phyloP scores from a whole-genome alignment of 2,329 filamentous ascomycete genomes.

The Epichloe glyceriae region DNA sequence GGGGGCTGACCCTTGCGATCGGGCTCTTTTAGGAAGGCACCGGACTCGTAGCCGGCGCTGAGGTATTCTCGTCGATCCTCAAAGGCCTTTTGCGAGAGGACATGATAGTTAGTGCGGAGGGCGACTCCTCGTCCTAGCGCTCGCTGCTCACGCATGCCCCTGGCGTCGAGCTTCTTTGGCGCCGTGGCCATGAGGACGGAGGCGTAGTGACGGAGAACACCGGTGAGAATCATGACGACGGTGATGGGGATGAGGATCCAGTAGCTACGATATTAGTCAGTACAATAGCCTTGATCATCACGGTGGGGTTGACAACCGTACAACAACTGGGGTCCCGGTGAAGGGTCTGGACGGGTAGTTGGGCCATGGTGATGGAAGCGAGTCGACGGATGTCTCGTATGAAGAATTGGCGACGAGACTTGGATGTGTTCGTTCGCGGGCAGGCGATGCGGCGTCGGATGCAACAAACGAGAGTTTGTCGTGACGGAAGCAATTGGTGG shows the following conservation, averaged over 20 bases:
- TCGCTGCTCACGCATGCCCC: constrained; percentile 73
- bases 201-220: constrained; percentile 90
- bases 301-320: constrained; percentile 33
- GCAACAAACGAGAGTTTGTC: background rate
- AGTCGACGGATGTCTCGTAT: constrained; percentile 5
- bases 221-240: constrained; percentile 93
- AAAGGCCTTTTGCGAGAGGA: constrained; percentile 67
- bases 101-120: constrained; percentile 69
- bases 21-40: constrained; percentile 80
- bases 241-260: constrained; percentile 98
- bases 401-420: background rate
- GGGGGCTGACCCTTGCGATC: constrained; percentile 75
- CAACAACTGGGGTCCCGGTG: constrained; percentile 96
- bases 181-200: constrained; percentile 76
- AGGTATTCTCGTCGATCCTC: constrained; percentile 68
- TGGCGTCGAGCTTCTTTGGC: constrained; percentile 69
- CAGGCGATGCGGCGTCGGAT: background rate
- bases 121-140: constrained; percentile 73
- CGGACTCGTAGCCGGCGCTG: constrained; percentile 69
- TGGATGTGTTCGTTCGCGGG: background rate
- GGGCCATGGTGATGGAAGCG: constrained; percentile 49
- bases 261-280: constrained; percentile 48
- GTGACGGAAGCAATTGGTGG: background rate
- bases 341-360: constrained; percentile 85
- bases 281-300: background rate